These are phyloP conservation scores for Dinochytrium kinnereticum DNA, from an alignment of 371 early-diverging fungal species.

Conservation along the genomic window DNA sequence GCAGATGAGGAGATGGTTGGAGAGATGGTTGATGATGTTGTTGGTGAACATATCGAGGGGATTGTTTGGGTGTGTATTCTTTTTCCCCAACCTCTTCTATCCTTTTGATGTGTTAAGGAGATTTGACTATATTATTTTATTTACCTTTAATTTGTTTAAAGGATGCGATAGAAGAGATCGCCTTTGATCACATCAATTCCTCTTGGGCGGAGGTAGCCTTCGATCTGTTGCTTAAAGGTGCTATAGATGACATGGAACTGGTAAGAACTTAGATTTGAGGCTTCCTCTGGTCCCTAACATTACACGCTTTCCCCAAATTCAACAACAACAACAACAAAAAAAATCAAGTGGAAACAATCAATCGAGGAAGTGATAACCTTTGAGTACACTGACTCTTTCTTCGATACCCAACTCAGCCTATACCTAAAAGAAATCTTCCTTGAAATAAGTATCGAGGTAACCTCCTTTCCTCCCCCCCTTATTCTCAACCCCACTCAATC, in stretches of 20 bases:
- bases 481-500: not conserved
- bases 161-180: not conserved
- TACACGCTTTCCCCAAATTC: not conserved
- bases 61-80: not conserved
- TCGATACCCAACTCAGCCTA: not conserved
- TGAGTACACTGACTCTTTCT: not conserved
- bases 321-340: not conserved
- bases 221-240: not conserved
- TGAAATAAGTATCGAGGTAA: constrained; percentile 10
- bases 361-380: not conserved
- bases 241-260: not conserved
- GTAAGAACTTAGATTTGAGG: too few species aligned
- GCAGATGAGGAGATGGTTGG: not conserved
- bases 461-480: not conserved
- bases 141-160: not conserved
- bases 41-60: not conserved
- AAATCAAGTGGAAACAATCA: not conserved
- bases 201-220: not conserved
- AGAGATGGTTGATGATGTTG: not conserved
- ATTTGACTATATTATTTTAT: too few species aligned
- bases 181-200: not conserved
- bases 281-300: too few species aligned
- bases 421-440: not conserved
- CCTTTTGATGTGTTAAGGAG: too few species aligned
- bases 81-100: too few species aligned